Percentiles rank a stretch among this genome's conserved stretches.
Conservation (phyloP, 768 basidiomycete genomes). For the Naganishia kalamii region DNA sequence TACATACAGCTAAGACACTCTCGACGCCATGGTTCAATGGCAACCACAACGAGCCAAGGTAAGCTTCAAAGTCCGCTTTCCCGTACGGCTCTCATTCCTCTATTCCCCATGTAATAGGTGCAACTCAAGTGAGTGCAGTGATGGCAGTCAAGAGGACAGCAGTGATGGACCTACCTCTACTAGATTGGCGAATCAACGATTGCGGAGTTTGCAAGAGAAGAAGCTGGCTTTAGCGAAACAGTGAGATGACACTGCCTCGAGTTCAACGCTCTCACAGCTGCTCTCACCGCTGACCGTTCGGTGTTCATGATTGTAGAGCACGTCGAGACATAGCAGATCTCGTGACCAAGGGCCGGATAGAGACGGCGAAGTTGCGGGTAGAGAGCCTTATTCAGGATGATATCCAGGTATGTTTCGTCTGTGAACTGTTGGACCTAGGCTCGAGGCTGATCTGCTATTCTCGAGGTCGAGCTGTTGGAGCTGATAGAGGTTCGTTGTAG, state of each 20-base stretch:
- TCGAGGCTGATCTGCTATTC: conserved; percentile 72
- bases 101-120: conserved; percentile 3
- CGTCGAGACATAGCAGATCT: conserved; percentile 45
- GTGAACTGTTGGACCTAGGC: conserved; percentile 12
- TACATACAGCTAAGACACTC: no score
- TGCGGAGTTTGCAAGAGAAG: conserved; percentile 73
- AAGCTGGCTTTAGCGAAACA: conserved; percentile 75
- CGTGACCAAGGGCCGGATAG: conserved; percentile 48
- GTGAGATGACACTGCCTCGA: conserved; percentile 65
- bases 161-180: neutral
- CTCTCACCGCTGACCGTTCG: neutral
- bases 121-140: conserved; percentile 15
- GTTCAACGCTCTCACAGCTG: neutral
- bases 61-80: neutral
- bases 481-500: conserved; percentile 58
- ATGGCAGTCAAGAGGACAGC: neutral
- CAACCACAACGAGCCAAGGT: conserved; percentile 36
- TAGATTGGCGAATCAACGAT: conserved; percentile 76
- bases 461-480: conserved; percentile 78
- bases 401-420: conserved; percentile 26
- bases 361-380: conserved; percentile 50
- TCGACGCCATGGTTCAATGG: conserved; percentile 19
- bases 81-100: neutral
- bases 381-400: conserved; percentile 41
- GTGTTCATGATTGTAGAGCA: conserved; percentile 36